Evolutionary conservation across 1,284 basidiomycete species (phyloP), one percentile per base, ranked within the genome.

Genomic region (Neonothopanus nambi): DNA sequence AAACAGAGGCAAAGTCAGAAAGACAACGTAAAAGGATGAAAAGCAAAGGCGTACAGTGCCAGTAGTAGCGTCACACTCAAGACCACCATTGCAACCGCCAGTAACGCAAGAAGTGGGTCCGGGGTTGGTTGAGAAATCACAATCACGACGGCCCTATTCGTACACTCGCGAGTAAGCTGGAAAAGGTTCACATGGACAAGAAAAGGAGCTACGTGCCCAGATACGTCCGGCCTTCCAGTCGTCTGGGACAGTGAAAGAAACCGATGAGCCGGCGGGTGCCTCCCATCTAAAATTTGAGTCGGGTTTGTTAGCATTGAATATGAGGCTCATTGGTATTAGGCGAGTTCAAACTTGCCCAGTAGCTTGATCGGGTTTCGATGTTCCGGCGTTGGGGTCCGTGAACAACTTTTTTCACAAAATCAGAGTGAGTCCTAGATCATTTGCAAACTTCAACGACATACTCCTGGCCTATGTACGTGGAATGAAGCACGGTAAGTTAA

Each of bases 71-170:
- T 74, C 72, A 54, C 78, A 80, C 38, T 65, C 54, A 3, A 81
- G 67, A 38, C 79, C 79, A 26, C 79, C 75, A 52, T 74, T 75
- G 63, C 75, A 77, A 18, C 74, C 75, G 49, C 77, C 78, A 45
- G 69, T 67, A 5, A 70, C 55, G 59, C 78, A 80, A 17, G 74
- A 71, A 21, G 66, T 72, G 1, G 76, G 70, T 8, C 72, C 75
- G 2, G 70, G 66, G 60, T 70, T 71, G 30, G 55, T 61, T 53
- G 67, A 66, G 35, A 58, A 58, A 33, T 58, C 54, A 37, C 57
- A 58, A n/a, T 72, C 62, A 38, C 72, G 72, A 44, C 77, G 75
- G 42, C 65, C 76, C 73, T 74, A 41, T 13, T 44, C 15, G 26
- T 5, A 5, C 11, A 5, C 26, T 28, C 11, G 5, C 5, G 26